Evolutionary conservation across 768 basidiomycete species (phyloP), one percentile per base, ranked within the genome.

Genomic region (Sarcodon aspratus): DNA sequence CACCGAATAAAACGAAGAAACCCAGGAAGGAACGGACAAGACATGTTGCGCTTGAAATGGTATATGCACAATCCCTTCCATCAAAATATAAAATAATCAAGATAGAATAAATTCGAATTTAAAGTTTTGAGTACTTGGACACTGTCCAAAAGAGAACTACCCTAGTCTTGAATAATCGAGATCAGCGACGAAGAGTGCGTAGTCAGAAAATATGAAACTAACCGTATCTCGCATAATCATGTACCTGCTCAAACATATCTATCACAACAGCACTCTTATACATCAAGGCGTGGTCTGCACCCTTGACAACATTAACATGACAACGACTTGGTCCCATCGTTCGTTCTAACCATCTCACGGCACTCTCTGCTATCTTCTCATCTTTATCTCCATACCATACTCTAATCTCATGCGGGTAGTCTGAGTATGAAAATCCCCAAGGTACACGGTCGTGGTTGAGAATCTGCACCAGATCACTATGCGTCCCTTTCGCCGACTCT

Each of bases 371-470:
- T 52, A 99, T 95, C 67, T 84, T 85, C 65, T 97, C 95, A 63
- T 99, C 95, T 54, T 74, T 78, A 56, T 92, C 87, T 3, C 95
- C 95, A 55, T 92, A 92, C 91, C 91, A 97, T 36, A 99, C 81
- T 38, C 77, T 78, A 43, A 89, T 85, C 31, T 67, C 70, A 57
- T 85, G 82, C 11, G 79, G 78, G 54, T 94, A 86, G 17, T 86
- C 75, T 12, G 75, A 63, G 61, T 97, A 97, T 9, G 82, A 82
- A 66, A 96, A 94, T 0, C 90, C 95, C 87, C 88, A 91, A 1
- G 87, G 81, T 53, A 81, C 80, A 42, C 85, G 80, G 55, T 89
- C 86, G 54, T 90, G 89, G 57, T 94, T 92, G 48, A 97, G 72
- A 60, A 99, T 95, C 57, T 90, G 84, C 51, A 97, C 61, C 12